Conservation (phyloP, 306 rosid genomes). For the Castanea crenata region DNA sequence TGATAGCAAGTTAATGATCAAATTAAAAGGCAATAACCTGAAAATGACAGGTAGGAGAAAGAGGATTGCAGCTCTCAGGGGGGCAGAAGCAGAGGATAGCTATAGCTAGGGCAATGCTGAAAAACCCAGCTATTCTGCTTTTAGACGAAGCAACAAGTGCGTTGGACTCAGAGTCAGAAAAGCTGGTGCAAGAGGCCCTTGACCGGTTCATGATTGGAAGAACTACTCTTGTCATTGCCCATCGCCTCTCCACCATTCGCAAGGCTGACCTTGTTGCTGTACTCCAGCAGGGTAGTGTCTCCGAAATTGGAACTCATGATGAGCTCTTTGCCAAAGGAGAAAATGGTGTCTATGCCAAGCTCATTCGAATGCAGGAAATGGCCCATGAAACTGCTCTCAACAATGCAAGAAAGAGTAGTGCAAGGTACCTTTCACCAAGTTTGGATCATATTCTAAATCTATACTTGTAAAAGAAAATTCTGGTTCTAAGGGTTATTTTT, state of each 20-base stretch:
- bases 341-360: conserved; percentile 92
- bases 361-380: conserved; percentile 83
- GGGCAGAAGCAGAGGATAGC: conserved; percentile 99
- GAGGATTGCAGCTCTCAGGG: conserved; percentile 96
- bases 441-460: conserved; percentile 8
- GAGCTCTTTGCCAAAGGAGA: conserved; percentile 87
- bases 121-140: conserved; percentile 94
- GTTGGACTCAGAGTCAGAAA: conserved; percentile 94
- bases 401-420: conserved; percentile 97
- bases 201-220: conserved; percentile 98
- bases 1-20: not conserved
- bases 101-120: conserved; percentile 97
- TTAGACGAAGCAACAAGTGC: conserved; percentile 99
- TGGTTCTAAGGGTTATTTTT: not conserved
- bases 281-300: conserved; percentile 78
- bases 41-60: conserved; percentile 93
- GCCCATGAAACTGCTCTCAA: conserved; percentile 91
- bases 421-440: conserved; percentile 55
- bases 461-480: not conserved
- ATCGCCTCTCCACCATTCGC: conserved; percentile 89
- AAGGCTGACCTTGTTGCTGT: conserved; percentile 93
- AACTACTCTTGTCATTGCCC: conserved; percentile 89
- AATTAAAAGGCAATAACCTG: not conserved
- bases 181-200: conserved; percentile 96
- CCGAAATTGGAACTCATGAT: conserved; percentile 94